Percentiles rank a stretch among this genome's conserved stretches.
Conservation (phyloP, 1,284 basidiomycete genomes). For the Tetrapyrgos nigripes region DNA sequence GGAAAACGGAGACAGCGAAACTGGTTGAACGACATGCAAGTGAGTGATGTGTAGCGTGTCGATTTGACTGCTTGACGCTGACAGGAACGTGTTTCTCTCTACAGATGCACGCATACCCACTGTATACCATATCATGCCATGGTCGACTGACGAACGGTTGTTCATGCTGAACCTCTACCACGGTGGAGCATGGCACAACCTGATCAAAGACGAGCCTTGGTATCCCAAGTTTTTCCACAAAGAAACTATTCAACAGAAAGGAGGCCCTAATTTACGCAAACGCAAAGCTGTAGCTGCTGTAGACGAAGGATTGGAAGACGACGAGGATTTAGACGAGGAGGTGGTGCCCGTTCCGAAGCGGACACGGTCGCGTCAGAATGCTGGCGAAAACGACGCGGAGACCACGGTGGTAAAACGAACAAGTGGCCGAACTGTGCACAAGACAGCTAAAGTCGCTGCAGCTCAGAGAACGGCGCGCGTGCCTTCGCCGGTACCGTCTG, state of each 20-base stretch:
- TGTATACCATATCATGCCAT: conserved; percentile 13
- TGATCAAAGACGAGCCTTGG: conserved; percentile 30
- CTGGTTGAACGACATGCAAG: conserved; percentile 48
- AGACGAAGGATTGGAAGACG: background rate
- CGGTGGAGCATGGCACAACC: conserved; percentile 8
- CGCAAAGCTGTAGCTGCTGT: conserved; percentile 30
- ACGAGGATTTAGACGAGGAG: background rate
- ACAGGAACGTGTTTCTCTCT: background rate
- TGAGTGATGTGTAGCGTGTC: conserved; percentile 34
- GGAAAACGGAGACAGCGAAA: conserved; percentile 40
- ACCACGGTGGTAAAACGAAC: background rate
- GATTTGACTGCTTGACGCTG: background rate
- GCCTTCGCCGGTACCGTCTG: background rate
- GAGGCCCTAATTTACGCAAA: conserved; percentile 39
- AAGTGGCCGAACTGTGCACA: background rate
- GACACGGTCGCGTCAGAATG: background rate
- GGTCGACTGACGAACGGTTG: conserved; percentile 9
- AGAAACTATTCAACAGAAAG: conserved; percentile 27
- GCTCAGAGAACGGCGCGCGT: background rate
- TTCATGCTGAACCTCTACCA: conserved; percentile 10
- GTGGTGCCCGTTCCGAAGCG: background rate
- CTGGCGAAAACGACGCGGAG: background rate
- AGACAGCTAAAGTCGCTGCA: background rate
- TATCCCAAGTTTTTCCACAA: conserved; percentile 40
- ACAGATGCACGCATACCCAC: conserved; percentile 9